phyloP scores from a whole-genome alignment of 2,329 filamentous ascomycete species.

The Paecilomyces formosus region DNA sequence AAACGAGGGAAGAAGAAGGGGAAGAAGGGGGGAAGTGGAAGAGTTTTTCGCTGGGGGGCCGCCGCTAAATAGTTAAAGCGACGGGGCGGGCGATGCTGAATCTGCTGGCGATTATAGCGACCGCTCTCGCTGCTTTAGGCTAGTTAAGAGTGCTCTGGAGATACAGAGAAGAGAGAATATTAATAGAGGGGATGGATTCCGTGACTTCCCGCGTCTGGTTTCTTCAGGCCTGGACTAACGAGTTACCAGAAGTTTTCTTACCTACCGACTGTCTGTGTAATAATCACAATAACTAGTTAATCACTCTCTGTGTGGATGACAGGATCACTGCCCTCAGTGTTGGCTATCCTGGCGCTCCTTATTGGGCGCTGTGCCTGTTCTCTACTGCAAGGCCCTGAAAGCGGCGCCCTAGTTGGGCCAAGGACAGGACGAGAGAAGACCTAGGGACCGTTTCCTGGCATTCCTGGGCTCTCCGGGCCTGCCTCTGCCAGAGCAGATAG shows the following conservation, averaged over 20 bases:
- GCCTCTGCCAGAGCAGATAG: too few species aligned
- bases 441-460: too few species aligned
- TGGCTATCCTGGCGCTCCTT: background rate
- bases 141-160: too few species aligned
- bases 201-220: conserved; percentile 4
- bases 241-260: too few species aligned
- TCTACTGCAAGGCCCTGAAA: background rate
- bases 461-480: background rate
- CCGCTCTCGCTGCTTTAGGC: conserved; percentile 12
- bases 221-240: too few species aligned
- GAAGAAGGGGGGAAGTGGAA: conserved; percentile 11
- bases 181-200: conserved; percentile 1
- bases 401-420: conserved; percentile 1
- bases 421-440: too few species aligned
- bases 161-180: too few species aligned
- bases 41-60: conserved; percentile 5
- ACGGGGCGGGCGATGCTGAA: background rate
- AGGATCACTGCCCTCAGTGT: too few species aligned
- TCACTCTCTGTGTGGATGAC: too few species aligned
- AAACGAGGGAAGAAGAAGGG: conserved; percentile 4
- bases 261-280: too few species aligned
- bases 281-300: too few species aligned
- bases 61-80: conserved; percentile 6
- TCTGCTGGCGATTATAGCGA: too few species aligned
- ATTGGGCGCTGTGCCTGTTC: background rate